These are phyloP conservation scores for Rhizophora mangle DNA, from an alignment of 345 rosid genomes.

Conservation along the genomic window DNA sequence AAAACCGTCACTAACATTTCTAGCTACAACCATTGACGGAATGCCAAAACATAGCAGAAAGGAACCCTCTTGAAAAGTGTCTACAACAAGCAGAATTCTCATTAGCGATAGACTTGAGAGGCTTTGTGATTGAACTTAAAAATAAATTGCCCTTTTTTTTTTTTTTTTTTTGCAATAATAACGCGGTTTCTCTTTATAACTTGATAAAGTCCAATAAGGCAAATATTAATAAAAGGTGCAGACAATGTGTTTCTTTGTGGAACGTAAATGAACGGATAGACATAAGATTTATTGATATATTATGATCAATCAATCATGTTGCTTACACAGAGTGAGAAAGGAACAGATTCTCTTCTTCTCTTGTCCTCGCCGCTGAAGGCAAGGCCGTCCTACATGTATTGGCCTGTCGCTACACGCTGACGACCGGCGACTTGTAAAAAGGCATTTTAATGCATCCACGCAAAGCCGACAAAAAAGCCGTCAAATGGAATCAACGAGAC, in stretches of 20 bases:
- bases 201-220: neutral
- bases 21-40: too few relatives aligned
- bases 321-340: slow-evolving; percentile 8
- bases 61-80: slow-evolving; percentile 28
- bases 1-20: too few relatives aligned
- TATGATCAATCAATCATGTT: slow-evolving; percentile 27
- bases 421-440: neutral
- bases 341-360: slow-evolving; percentile 53
- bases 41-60: too few relatives aligned
- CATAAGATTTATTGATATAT: slow-evolving; percentile 8
- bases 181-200: slow-evolving; percentile 4
- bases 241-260: slow-evolving; percentile 10
- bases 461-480: slow-evolving; percentile 52
- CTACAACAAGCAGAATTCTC: slow-evolving; percentile 12
- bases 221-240: neutral
- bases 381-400: slow-evolving; percentile 42
- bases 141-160: slow-evolving; percentile 9
- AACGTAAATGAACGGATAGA: slow-evolving; percentile 31
- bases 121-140: neutral
- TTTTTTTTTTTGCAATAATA: neutral
- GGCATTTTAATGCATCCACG: slow-evolving; percentile 4
- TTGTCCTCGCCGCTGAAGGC: slow-evolving; percentile 20
- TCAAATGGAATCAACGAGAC: slow-evolving; percentile 16
- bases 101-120: slow-evolving; percentile 10
- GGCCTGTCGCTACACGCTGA: slow-evolving; percentile 49